Evolutionary conservation across 1,139 yeast genomes (phyloP).

Genomic region (Saccharomyces uvarum): DNA sequence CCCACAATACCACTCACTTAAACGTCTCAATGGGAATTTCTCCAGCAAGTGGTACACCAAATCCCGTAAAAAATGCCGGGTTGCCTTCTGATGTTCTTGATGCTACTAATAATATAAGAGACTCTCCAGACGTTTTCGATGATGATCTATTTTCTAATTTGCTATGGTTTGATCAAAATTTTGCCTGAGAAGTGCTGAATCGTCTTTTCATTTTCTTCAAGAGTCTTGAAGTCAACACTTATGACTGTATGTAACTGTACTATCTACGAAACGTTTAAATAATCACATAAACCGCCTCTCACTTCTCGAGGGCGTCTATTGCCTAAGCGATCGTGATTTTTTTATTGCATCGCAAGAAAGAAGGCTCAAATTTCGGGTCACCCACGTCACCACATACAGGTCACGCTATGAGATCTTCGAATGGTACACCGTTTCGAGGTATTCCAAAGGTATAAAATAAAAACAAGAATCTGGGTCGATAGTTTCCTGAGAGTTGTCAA

Average conservation of each 20-base stretch:
- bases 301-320: neutral
- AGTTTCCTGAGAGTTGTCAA: neutral
- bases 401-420: neutral
- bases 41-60: conserved; percentile 3
- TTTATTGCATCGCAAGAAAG: neutral
- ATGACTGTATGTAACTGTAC: neutral
- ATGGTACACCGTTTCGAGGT: neutral
- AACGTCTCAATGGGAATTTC: neutral
- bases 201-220: neutral
- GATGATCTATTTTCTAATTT: conserved; percentile 39
- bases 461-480: neutral
- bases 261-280: neutral
- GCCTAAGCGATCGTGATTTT: neutral
- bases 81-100: neutral
- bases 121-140: conserved; percentile 5
- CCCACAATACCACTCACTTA: neutral
- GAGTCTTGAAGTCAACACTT: neutral
- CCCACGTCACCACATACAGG: neutral
- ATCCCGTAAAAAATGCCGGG: neutral
- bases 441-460: neutral
- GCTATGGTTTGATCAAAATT: conserved; percentile 48
- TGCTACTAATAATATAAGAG: neutral
- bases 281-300: neutral
- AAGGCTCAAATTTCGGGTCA: neutral
- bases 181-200: conserved; percentile 1